A percentile compares a stretch with the other conserved stretches of the same genome.
These are phyloP conservation scores for Pelargonium citronellum DNA, from an alignment of 441 rosid genomes.

Conservation along the genomic window DNA sequence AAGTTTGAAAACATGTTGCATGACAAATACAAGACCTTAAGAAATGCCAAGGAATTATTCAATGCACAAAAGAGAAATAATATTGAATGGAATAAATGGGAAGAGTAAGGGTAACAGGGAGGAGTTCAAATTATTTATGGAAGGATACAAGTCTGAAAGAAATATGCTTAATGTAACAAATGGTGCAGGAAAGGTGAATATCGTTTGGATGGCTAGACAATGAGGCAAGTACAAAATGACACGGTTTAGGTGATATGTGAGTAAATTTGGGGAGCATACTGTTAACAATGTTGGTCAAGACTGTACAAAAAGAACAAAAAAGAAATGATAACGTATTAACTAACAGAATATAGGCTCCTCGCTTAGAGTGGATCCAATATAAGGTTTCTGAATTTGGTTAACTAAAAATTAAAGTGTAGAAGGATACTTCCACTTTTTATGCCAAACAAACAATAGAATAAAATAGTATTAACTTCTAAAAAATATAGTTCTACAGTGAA, in stretches of 20 bases:
- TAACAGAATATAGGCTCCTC: not conserved
- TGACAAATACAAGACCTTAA: not conserved
- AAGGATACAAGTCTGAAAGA: not conserved
- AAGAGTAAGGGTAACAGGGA: not conserved
- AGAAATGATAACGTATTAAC: not conserved
- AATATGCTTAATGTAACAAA: not conserved
- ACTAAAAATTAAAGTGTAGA: not conserved
- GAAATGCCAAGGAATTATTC: not conserved
- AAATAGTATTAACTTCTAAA: not conserved
- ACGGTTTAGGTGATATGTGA: not conserved
- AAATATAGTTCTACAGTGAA: not conserved
- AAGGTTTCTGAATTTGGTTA: not conserved
- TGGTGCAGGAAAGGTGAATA: not conserved
- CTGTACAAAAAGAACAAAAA: not conserved
- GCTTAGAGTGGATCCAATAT: not conserved
- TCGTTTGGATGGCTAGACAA: not conserved
- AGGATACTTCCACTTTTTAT: not conserved
- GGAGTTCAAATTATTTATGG: not conserved
- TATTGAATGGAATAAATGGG: not conserved
- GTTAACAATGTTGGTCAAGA: not conserved
- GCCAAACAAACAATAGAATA: not conserved
- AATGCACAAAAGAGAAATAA: constrained; percentile 2
- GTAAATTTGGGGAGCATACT: not conserved
- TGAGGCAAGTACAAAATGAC: not conserved
- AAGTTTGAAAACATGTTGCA: constrained; percentile 1